Evolutionary conservation across 306 rosid species (phyloP).

Genomic region (Cucumis hystrix): DNA sequence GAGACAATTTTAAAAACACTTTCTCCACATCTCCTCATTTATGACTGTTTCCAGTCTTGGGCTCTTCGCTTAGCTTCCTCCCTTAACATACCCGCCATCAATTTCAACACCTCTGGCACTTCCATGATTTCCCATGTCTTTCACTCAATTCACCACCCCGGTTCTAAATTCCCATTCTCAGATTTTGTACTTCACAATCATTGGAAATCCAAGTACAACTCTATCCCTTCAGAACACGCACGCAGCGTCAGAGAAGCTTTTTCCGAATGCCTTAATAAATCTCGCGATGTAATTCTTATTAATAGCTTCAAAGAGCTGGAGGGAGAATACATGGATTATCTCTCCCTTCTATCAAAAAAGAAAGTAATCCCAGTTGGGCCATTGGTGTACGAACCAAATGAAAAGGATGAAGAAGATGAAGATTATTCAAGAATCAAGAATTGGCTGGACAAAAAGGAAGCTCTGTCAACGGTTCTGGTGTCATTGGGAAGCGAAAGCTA

Average conservation of each 20-base stretch:
- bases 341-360: background rate
- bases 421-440: background rate
- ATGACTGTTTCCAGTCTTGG: constrained; percentile 21
- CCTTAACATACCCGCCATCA: constrained; percentile 11
- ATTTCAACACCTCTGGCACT: background rate
- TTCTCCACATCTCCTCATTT: constrained; percentile 14
- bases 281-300: background rate
- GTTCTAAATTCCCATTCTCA: background rate
- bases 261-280: background rate
- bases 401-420: background rate
- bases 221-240: background rate
- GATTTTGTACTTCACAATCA: background rate
- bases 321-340: constrained; percentile 9
- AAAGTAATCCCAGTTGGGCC: constrained; percentile 14
- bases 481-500: constrained; percentile 21
- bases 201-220: background rate
- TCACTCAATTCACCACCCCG: background rate
- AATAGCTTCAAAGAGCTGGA: constrained; percentile 12
- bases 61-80: constrained; percentile 14
- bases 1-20: constrained; percentile 7
- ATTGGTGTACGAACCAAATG: constrained; percentile 2
- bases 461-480: constrained; percentile 10
- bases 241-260: background rate
- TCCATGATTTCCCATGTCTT: background rate
- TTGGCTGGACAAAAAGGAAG: background rate